These are phyloP conservation scores for Mortierella alpina DNA, from an alignment of 192 early-diverging fungal genomes.

Conservation along the genomic window DNA sequence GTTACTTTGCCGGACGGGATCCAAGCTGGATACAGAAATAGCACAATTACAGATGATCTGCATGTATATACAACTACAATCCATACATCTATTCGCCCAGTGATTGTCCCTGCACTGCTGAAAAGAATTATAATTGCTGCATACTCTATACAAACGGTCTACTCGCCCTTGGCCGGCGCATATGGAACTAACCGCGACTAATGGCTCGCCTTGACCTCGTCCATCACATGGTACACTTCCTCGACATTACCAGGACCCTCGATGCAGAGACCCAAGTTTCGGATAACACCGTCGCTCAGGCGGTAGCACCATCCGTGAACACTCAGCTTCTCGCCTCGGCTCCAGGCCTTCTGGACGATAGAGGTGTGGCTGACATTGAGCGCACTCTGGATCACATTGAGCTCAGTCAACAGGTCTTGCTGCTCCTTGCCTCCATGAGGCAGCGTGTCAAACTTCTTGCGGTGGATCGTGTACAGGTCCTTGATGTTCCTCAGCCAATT, in stretches of 20 bases:
- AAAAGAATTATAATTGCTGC: no score
- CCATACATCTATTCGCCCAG: no score
- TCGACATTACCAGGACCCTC: constrained; percentile 61
- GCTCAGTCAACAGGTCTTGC: constrained; percentile 68
- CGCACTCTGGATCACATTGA: constrained; percentile 83
- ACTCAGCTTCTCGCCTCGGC: constrained; percentile 71
- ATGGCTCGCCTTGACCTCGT: not conserved
- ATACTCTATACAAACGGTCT: not conserved
- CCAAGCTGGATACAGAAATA: no score
- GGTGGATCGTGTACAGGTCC: constrained; percentile 78
- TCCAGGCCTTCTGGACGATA: constrained; percentile 89
- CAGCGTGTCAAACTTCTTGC: constrained; percentile 52
- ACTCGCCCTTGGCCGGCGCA: not conserved
- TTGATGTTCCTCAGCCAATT: constrained; percentile 92
- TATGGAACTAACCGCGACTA: not conserved
- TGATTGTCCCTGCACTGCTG: no score
- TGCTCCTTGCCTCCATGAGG: constrained; percentile 57
- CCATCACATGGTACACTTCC: constrained; percentile 37
- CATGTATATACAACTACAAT: no score
- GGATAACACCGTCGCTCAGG: constrained; percentile 49
- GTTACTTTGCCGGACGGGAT: no score
- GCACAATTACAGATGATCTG: no score
- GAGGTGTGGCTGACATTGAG: constrained; percentile 77
- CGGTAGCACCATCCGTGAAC: constrained; percentile 80
- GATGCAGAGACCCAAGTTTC: constrained; percentile 54